Percentiles rank a stretch among this genome's conserved stretches.
Evolutionary conservation across 2,329 filamentous ascomycete species (phyloP).

Genomic region (Aureobasidium sp.): DNA sequence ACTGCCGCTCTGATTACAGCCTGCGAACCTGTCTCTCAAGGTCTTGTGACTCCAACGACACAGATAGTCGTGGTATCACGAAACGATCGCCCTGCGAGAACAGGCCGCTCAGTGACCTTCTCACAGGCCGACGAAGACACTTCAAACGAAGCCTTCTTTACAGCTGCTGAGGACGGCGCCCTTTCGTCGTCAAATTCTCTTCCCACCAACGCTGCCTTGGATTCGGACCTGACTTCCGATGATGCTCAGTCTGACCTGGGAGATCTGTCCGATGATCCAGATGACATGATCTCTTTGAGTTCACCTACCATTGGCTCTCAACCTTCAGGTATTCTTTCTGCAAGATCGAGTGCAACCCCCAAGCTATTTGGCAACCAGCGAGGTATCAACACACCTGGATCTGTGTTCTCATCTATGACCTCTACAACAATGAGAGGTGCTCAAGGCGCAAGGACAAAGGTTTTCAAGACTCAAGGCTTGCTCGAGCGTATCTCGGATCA

Average conservation of each 20-base stretch:
- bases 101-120: conserved; percentile 37
- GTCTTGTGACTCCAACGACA: conserved; percentile 66
- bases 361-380: conserved; percentile 66
- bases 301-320: conserved; percentile 72
- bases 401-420: conserved; percentile 83
- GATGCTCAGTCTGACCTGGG: conserved; percentile 46
- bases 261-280: conserved; percentile 83
- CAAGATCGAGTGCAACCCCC: conserved; percentile 73
- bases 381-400: conserved; percentile 74
- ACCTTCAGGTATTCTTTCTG: conserved; percentile 70
- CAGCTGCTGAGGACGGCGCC: conserved; percentile 68
- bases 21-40: conserved; percentile 93
- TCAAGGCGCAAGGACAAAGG: conserved; percentile 59
- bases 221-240: conserved; percentile 30
- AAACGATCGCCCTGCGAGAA: conserved; percentile 29
- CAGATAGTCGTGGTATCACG: conserved; percentile 74
- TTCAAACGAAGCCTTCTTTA: conserved; percentile 86
- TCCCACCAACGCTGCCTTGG: conserved; percentile 16
- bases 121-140: conserved; percentile 64
- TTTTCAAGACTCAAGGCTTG: conserved; percentile 79
- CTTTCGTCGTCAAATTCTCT: neutral
- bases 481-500: conserved; percentile 66
- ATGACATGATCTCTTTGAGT: conserved; percentile 86
- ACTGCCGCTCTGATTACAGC: conserved; percentile 81
- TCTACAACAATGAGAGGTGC: conserved; percentile 72